A percentile compares a stretch with the other conserved stretches of the same genome.
phyloP scores from a whole-genome alignment of 2,329 filamentous ascomycete species.

The Hypoxylon rubiginosum region DNA sequence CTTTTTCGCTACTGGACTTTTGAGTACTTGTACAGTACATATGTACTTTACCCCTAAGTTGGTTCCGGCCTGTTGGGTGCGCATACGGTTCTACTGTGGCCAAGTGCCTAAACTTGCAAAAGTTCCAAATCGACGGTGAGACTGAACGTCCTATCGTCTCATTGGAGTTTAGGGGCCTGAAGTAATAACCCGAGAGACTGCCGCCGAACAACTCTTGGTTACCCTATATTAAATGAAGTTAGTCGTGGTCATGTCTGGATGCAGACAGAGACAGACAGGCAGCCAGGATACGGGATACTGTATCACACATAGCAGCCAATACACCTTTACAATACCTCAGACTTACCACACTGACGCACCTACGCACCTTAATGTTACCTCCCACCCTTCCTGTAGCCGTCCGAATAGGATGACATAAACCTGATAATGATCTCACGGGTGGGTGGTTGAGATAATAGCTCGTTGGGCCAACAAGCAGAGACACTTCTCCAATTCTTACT shows the following conservation, averaged over 20 bases:
- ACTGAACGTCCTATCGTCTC: background rate
- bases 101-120: conserved; percentile 30
- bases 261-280: background rate
- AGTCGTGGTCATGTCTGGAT: conserved; percentile 3
- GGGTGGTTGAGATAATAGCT: conserved; percentile 15
- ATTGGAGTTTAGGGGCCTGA: conserved; percentile 5
- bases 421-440: conserved; percentile 1
- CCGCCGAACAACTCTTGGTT: background rate
- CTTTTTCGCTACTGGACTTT: background rate
- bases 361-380: conserved; percentile 4
- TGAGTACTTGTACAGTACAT: background rate
- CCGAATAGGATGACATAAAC: conserved; percentile 26
- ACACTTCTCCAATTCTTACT: conserved; percentile 15
- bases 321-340: conserved; percentile 2
- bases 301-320: conserved; percentile 16
- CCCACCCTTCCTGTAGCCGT: conserved; percentile 1
- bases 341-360: background rate
- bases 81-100: conserved; percentile 23
- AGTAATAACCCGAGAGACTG: conserved; percentile 1
- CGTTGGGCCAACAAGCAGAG: conserved; percentile 14
- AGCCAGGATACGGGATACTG: conserved; percentile 14
- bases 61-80: conserved; percentile 29
- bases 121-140: conserved; percentile 26
- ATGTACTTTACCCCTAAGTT: no score
- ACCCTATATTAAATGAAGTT: conserved; percentile 1